Evolutionary conservation across 129 eudicot species (phyloP).

Genomic region (Pulicaria dysenterica): DNA sequence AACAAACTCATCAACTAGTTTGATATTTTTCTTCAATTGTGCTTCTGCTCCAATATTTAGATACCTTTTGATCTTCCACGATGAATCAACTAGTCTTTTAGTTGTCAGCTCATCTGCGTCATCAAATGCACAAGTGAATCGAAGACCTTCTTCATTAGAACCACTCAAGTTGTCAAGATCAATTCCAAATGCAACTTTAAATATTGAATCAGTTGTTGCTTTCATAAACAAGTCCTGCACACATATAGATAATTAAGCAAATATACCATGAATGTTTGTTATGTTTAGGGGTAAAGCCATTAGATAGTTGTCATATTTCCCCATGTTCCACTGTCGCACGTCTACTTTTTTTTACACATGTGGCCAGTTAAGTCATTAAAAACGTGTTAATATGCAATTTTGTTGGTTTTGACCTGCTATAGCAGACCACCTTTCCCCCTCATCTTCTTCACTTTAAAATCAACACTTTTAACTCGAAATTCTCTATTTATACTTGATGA

Average conservation of each 20-base stretch:
- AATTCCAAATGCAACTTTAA: slow-evolving; percentile 66
- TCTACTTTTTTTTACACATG: too few species aligned
- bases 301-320: too few species aligned
- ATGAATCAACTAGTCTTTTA: slow-evolving; percentile 47
- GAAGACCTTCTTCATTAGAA: slow-evolving; percentile 51
- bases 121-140: slow-evolving; percentile 58
- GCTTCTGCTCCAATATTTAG: slow-evolving; percentile 61
- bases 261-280: neutral
- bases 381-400: too few species aligned
- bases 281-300: too few species aligned
- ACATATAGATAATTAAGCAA: neutral
- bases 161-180: slow-evolving; percentile 65
- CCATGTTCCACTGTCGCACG: too few species aligned
- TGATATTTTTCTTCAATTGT: slow-evolving; percentile 41
- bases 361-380: too few species aligned
- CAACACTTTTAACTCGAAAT: too few species aligned
- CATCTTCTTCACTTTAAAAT: too few species aligned
- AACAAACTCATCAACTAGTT: slow-evolving; percentile 57
- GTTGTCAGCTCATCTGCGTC: slow-evolving; percentile 50
- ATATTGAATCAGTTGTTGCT: slow-evolving; percentile 62
- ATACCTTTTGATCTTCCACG: slow-evolving; percentile 56
- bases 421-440: too few species aligned
- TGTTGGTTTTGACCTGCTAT: too few species aligned
- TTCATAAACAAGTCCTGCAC: slow-evolving; percentile 63
- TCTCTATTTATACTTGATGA: too few species aligned